Evolutionary conservation across 164 flowering plant genomes (phyloP), one percentile per base, ranked within the genome.

Genomic region (Kingdonia uniflora): DNA sequence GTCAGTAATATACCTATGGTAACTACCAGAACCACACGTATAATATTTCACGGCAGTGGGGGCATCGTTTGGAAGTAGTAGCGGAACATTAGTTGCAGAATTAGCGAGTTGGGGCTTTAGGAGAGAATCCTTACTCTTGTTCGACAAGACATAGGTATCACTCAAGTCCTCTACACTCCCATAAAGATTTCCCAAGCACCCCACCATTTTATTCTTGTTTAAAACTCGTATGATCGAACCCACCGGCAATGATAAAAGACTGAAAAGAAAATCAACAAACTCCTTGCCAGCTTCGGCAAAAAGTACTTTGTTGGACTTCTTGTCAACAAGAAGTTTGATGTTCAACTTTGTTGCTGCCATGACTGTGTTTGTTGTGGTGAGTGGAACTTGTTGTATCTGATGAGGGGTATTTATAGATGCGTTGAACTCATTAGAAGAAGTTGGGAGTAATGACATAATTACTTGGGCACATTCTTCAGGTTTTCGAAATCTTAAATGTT

Each of bases 291-390:
- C 69, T 48, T 71, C 79, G 0, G 69, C 76, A 38, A 68, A 74
- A 0, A 71, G 45, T 0, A 75, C 76, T 40, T 24, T 63, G 22
- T 59, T 42, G 14, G 47, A 11, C 0, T 63, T 66, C 4, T 38
- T 55, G 66, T 76, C 75, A 0, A 76, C 22, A 17, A 73, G 45
- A 7, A 76, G 73, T 62, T 73, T 76, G 39, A 75, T 3, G 15
- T 47, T 70, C 21, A 75, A 11, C 21, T 21, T 56, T 4, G 40
- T 23, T 24, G 58, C 21, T 55, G 48, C 49, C 58, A 55, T 55
- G 82, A 57, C 11, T 44, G 2, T 16, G 8, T 3, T 29, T 4
- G 4, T 29, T 3, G 8, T 29, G 35, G 35, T 29, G 35, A 29
- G 35, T 29, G 8, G 8, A 3, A 29, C 8, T 29, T 29, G 35